Base-by-base conservation (phyloP, 371 early-diverging fungal genomes). In the Apophysomyces trapeziformis region DNA sequence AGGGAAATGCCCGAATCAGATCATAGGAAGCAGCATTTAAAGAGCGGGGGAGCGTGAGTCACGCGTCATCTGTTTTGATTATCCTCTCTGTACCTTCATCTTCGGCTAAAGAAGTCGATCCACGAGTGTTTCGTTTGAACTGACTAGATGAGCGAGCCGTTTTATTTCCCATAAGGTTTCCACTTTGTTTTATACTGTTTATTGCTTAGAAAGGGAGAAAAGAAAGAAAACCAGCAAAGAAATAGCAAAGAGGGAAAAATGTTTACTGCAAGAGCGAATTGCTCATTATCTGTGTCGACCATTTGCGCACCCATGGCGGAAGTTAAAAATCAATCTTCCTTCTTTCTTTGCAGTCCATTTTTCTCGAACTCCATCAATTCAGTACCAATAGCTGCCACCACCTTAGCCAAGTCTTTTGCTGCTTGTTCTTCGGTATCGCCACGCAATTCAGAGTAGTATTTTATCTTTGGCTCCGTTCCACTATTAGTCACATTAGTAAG, bases 381-480 rank as follows among this genome's bases (percentile, higher is more conserved):
- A 12, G 63, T 70, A 26, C 83, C 85, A 75, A 87, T 86, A 56
- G 86, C 85, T 14, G 80, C 77, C 56, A 86, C 85, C 18, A 86
- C 83, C 39, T 70, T 72, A 57, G 67, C 68, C 32, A 84, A 65
- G 39, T 84, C 85, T 11, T 54, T 59, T 38, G 70, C 82, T 38
- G 86, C 86, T 68, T 87, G 78, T 14, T 75, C 81, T 64, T 85
- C 85, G 14, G 67, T 70, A 7, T 70, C 62, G 13, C 89, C 90
- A 41, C 86, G 81, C 41, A 93, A 82, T 69, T 97, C 98, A 35
- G 89, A 83, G 67, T 98, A 98, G 73, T 93, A 98, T 78, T 98
- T 98, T 79, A 98, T 92, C 77, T 97, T 96, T 59, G 97, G 97
- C 73, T 97, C 97, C 2, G 98, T 97, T 13, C 97, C 97, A 64